Evolutionary conservation across 2,329 filamentous ascomycete genomes (phyloP), one percentile per base, ranked within the genome.

Genomic region (Ustilaginoidea virens): DNA sequence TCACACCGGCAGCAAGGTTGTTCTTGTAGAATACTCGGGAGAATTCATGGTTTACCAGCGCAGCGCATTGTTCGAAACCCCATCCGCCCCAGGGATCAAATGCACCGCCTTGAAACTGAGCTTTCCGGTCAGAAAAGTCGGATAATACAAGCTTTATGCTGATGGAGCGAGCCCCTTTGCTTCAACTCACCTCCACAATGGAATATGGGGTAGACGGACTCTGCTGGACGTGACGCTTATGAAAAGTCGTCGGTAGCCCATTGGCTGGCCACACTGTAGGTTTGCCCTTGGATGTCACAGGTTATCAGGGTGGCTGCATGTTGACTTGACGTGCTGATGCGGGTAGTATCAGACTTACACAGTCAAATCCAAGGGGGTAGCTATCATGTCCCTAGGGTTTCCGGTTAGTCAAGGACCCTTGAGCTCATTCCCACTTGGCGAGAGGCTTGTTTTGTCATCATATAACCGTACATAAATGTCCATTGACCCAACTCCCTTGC

Each of bases 1-100:
- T 71, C 3, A 74, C 65, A 0, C 72, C 74, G 11, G 74, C 68
- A 21, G 70, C 69, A 29, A 74, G 68, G 29, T 73, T 61, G 39
- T 83, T 81, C 60, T 86, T 87, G 50, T 83, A 80, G 44, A 85
- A 82, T 0, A 90, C 74, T 11, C 80, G 60, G 35, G 79, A 71
- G 36, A 82, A 83, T 39, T 85, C 76, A n/a, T 74, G 58, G 36
- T 79, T 78, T 4, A 80, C 55, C 3, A 86, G 59, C 3, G 59
- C 54, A 4, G 66, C 58, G 40, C 82, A 90, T 32, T 73, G 58
- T 3, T 69, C 71, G 28, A 80, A 80, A 0, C 79, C 77, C 10
- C 60, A 54, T 11, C 79, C 80, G 27, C 79, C 81, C 68, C 79
- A 87, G 0, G 74, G 71, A 44, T 83, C 78, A 35, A 77, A 83